Evolutionary conservation across 345 rosid species (phyloP).

Genomic region (Populus alba): DNA sequence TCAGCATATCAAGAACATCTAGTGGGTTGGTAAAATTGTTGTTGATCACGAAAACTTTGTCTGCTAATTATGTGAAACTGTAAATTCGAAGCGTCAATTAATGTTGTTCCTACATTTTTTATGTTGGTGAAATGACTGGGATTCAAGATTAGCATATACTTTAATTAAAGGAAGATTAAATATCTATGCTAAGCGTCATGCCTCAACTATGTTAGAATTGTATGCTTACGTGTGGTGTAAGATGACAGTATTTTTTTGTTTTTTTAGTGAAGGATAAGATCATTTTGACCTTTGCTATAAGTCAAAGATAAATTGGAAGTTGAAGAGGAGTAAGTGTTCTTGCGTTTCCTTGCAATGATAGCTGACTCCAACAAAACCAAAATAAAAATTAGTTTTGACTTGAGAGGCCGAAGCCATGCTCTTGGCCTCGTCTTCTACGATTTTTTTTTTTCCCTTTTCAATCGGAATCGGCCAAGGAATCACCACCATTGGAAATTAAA

Average conservation of each 20-base stretch:
- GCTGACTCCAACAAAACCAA: too few relatives aligned
- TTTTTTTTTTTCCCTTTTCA: too few relatives aligned
- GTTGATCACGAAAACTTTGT: constrained; percentile 5
- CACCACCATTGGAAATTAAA: too few relatives aligned
- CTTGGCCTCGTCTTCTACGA: too few relatives aligned
- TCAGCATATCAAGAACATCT: neutral
- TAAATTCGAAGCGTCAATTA: neutral
- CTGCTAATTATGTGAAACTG: neutral
- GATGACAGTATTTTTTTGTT: neutral
- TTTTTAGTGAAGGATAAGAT: constrained; percentile 9
- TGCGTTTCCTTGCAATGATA: neutral
- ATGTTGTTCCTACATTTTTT: neutral
- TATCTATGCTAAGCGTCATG: neutral
- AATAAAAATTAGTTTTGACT: too few relatives aligned
- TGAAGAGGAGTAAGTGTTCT: neutral
- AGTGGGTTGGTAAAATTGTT: constrained; percentile 17
- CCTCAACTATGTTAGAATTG: constrained; percentile 2
- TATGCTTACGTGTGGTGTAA: neutral
- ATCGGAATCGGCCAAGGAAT: too few relatives aligned
- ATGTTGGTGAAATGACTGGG: neutral
- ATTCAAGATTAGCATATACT: neutral
- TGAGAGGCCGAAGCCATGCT: too few relatives aligned
- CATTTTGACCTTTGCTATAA: constrained; percentile 20
- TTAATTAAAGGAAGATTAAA: neutral
- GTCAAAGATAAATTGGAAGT: constrained; percentile 1